These are phyloP conservation scores for Ceraceosorus guamensis DNA, from an alignment of 1,284 basidiomycete species.

Conservation along the genomic window DNA sequence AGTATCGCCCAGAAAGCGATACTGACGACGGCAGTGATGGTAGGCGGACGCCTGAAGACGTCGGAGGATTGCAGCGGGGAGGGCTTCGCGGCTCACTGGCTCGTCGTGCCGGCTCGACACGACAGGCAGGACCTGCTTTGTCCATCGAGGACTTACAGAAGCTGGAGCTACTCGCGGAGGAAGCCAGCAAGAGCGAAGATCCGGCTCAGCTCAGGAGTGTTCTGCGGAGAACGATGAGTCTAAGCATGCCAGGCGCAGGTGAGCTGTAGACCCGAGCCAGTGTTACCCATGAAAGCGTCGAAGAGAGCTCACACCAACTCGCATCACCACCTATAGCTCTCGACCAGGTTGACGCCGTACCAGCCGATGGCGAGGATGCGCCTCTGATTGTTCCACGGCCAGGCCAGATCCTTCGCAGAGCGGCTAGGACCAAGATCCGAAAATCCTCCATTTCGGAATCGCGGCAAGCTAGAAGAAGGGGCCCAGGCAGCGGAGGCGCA, in stretches of 20 bases:
- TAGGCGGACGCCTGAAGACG: slow-evolving; percentile 55
- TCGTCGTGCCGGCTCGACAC: not conserved
- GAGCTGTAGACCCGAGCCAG: not conserved
- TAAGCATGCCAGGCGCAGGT: slow-evolving; percentile 51
- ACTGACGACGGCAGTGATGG: slow-evolving; percentile 15
- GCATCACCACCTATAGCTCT: slow-evolving; percentile 4
- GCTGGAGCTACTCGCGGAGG: slow-evolving; percentile 83
- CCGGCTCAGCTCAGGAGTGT: slow-evolving; percentile 72
- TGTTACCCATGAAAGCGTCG: not conserved
- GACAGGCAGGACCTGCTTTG: slow-evolving; percentile 54
- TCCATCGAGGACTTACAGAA: slow-evolving; percentile 87
- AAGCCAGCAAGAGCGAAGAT: slow-evolving; percentile 65
- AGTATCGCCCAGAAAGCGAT: slow-evolving; percentile 63
- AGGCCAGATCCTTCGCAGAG: slow-evolving; percentile 78
- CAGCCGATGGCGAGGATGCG: slow-evolving; percentile 64
- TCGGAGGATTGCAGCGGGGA: slow-evolving; percentile 6
- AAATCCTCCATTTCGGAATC: slow-evolving; percentile 68
- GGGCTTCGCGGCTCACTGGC: not conserved
- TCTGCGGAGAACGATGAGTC: slow-evolving; percentile 75
- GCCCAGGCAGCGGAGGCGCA: not conserved
- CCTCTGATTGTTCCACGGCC: slow-evolving; percentile 83
- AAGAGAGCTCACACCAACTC: not conserved
- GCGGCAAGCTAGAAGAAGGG: slow-evolving; percentile 27
- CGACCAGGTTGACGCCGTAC: slow-evolving; percentile 16
- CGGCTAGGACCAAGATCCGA: slow-evolving; percentile 88